A percentile compares a stretch with the other conserved stretches of the same genome.
These are phyloP conservation scores for Rhipidocladum racemiflorum DNA, from an alignment of 176 grass and related monocot species.

Conservation along the genomic window DNA sequence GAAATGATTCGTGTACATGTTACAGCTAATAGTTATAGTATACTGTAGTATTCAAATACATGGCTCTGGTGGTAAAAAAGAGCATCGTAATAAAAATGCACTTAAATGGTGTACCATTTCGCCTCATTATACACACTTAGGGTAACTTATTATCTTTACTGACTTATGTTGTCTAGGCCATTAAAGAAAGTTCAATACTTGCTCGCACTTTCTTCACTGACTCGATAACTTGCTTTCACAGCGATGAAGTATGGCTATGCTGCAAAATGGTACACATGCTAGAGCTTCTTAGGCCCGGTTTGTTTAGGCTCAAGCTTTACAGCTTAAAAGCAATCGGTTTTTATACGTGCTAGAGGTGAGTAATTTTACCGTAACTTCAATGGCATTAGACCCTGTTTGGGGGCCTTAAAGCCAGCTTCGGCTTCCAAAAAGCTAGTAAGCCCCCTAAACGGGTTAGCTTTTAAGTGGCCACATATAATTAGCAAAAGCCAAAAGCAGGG, in stretches of 20 bases:
- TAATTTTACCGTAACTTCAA: too few species aligned
- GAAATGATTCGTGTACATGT: not conserved
- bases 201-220: not conserved
- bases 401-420: too few species aligned
- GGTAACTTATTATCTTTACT: not conserved
- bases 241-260: not conserved
- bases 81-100: not conserved
- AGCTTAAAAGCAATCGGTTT: too few species aligned
- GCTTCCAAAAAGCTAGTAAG: too few species aligned
- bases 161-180: not conserved
- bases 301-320: too few species aligned
- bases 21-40: not conserved
- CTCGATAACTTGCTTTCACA: not conserved
- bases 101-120: not conserved
- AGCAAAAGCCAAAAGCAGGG: too few species aligned
- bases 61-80: conserved; percentile 3
- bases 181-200: not conserved
- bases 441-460: too few species aligned
- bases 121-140: not conserved
- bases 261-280: too few species aligned
- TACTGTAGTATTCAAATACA: not conserved
- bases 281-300: too few species aligned
- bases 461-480: too few species aligned
- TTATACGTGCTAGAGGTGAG: too few species aligned
- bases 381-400: too few species aligned